Evolutionary conservation across 179 eudicot genomes (phyloP).

Genomic region (Drosera spatulata): DNA sequence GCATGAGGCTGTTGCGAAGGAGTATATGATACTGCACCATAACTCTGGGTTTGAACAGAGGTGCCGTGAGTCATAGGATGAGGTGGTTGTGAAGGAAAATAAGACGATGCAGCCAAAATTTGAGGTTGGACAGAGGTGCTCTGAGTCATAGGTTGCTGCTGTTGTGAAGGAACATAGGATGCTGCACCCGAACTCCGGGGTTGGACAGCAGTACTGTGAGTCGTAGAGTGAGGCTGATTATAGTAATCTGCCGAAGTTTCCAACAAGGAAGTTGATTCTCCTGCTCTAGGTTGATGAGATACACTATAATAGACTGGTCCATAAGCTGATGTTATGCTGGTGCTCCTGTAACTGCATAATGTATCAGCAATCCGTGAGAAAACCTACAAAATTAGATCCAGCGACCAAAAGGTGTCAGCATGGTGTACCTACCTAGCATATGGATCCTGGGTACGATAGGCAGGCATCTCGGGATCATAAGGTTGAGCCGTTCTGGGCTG

Average conservation of each 20-base stretch:
- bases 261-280: too few relatives aligned
- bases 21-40: neutral
- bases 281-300: too few relatives aligned
- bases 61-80: too few relatives aligned
- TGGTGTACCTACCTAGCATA: neutral
- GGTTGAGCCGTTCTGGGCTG: neutral
- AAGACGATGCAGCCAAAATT: neutral
- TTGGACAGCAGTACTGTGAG: too few relatives aligned
- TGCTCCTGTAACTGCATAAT: neutral
- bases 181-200: neutral
- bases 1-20: neutral
- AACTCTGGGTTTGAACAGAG: neutral
- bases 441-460: neutral
- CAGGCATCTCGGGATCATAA: constrained; percentile 1
- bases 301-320: too few relatives aligned
- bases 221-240: too few relatives aligned
- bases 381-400: neutral
- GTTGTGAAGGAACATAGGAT: too few relatives aligned
- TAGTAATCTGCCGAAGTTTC: too few relatives aligned
- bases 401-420: neutral
- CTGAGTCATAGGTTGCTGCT: too few relatives aligned
- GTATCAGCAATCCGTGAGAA: neutral
- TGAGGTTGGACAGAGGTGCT: neutral
- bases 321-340: too few relatives aligned
- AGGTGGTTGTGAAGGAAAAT: neutral